Conservation (phyloP, 257 asterid species). For the Solanum pennellii region DNA sequence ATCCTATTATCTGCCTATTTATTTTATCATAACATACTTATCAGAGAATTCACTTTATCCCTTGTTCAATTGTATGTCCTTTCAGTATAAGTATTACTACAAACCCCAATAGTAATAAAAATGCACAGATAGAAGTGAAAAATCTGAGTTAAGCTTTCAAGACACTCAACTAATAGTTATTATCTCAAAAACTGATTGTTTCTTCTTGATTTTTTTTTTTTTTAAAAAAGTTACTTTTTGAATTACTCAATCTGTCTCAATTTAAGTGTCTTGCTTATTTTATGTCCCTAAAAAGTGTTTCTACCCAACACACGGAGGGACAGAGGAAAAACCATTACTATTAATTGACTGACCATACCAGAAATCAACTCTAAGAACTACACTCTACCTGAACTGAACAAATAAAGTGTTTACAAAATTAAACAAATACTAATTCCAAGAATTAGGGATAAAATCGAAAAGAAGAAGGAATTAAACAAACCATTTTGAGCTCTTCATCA, state of each 20-base stretch:
- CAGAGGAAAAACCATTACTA: neutral
- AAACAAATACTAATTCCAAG: neutral
- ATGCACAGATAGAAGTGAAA: neutral
- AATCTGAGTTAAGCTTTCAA: neutral
- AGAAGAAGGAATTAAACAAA: neutral
- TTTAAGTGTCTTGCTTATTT: neutral
- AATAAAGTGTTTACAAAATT: neutral
- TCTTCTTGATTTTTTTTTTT: neutral
- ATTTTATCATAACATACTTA: neutral
- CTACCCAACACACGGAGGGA: neutral
- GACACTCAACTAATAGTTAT: neutral
- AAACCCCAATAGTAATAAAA: neutral
- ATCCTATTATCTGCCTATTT: neutral
- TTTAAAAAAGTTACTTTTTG: neutral
- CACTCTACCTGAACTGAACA: neutral
- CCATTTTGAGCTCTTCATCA: conserved; percentile 85
- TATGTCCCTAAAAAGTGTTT: neutral
- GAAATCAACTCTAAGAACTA: neutral
- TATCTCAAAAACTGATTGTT: neutral
- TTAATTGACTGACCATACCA: neutral
- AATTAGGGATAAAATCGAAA: neutral
- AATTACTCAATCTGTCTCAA: neutral
- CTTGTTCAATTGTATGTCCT: neutral
- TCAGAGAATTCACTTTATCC: neutral
- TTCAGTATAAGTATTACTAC: neutral